Base-by-base conservation (phyloP, 2,329 filamentous ascomycete genomes). In the Stemphylium beticola region DNA sequence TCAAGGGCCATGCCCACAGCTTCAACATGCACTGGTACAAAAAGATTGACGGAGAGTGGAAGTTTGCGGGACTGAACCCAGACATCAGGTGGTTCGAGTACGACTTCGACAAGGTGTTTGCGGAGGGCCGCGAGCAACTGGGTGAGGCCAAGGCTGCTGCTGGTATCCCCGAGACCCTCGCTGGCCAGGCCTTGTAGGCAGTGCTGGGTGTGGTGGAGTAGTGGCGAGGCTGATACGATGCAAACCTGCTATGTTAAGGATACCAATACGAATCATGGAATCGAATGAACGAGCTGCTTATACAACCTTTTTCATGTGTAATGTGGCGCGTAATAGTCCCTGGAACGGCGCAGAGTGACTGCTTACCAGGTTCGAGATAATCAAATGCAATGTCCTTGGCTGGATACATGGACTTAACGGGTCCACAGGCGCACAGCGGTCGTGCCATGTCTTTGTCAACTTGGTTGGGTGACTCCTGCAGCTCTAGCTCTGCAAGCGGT, bases 1-100 rank as follows among this genome's bases (percentile, higher is more conserved):
- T 81, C 62, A 83, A 84, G 75, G 82, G 82, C n/a, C 82, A 85
- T 60, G 82, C 81, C 4, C 83, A 85, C 71, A 81, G 79, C 58
- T 78, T 75, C 61, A 83, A 82, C 65, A 79, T 73, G 54, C 79
- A 83, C 62, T 82, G 79, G 79, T 85, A 85, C 70, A 79, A 79
- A 69, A 83, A 80, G 75, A 77, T 85, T n/a, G 77, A 84, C 29
- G 83, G 82, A 1, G 80, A 78, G 59, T 85, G 82, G 82, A 84
- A 84, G 74, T 84, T 84, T 74, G 82, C 82, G 0, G 82, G 82
- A 2, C 66, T 85, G 44, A 73, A 74, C 66, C 82, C 82, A 9
- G 79, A 82, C 47, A 83, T 84, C 58, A 67, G 82, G 53, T 85
- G 82, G 82, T 76, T 72, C 51, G 82, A 84, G 76, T 81, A 81